Conservation (phyloP, 2,329 filamentous ascomycete species). For the Aspergillus japonicus region DNA sequence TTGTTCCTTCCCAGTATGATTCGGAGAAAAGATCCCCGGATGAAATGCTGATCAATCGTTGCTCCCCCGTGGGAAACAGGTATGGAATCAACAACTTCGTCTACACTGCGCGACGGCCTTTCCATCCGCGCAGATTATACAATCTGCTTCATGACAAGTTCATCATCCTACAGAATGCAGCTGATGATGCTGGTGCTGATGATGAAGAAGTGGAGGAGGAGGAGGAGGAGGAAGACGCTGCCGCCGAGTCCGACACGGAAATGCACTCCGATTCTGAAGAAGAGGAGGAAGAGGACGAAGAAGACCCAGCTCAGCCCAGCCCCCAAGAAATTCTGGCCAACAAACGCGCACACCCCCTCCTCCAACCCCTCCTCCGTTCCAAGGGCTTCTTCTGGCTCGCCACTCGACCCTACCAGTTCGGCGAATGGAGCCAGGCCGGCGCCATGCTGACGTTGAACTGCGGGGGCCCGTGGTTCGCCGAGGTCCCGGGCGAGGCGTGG, state of each 20-base stretch:
- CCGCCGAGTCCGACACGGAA: slow-evolving; percentile 25
- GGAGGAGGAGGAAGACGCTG: slow-evolving; percentile 27
- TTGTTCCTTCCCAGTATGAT: neutral
- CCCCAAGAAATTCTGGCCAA: slow-evolving; percentile 37
- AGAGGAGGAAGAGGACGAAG: slow-evolving; percentile 28
- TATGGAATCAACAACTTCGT: slow-evolving; percentile 72
- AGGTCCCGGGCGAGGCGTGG: slow-evolving; percentile 54
- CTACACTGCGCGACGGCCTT: slow-evolving; percentile 60
- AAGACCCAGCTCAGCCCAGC: slow-evolving; percentile 30
- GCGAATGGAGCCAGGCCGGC: slow-evolving; percentile 48
- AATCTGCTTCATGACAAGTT: slow-evolving; percentile 47
- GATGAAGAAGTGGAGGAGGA: neutral
- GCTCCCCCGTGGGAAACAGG: slow-evolving; percentile 24
- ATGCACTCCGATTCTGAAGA: slow-evolving; percentile 26
- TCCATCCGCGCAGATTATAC: slow-evolving; percentile 43
- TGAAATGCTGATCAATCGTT: too few relatives aligned
- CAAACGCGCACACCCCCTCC: slow-evolving; percentile 39
- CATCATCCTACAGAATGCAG: slow-evolving; percentile 41
- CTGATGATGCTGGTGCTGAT: neutral
- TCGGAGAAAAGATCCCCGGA: too few relatives aligned
- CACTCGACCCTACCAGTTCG: slow-evolving; percentile 42
- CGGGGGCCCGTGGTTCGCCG: slow-evolving; percentile 57
- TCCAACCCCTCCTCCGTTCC: slow-evolving; percentile 42
- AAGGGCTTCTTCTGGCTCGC: slow-evolving; percentile 49
- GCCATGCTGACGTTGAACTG: slow-evolving; percentile 45